Evolutionary conservation across 2,329 filamentous ascomycete species (phyloP), one percentile per base, ranked within the genome.

Genomic region (Aspergillus quadricinctus): DNA sequence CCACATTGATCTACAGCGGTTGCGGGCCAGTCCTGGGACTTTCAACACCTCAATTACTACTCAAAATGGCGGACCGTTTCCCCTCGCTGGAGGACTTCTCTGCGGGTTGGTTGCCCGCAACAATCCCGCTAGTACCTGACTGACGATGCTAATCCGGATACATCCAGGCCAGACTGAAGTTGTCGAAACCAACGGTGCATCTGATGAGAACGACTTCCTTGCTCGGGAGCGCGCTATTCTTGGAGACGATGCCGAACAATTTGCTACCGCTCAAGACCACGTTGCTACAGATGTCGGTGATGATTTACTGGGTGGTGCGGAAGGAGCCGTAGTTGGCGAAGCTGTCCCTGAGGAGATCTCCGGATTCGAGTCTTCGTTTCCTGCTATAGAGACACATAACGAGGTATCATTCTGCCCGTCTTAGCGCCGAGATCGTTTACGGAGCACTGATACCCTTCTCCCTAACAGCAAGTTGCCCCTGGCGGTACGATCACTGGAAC

Each of bases 171-270:
- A 73, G 61, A 72, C 69, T 23, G 66, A 68, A 55, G 61, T 68
- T 57, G 64, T 65, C 45, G 67, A 72, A 35, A 66, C 57, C 60
- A 69, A 67, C 49, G 64, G 65, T 35, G 61, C 58, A 57, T 61
- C 76, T 88, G 86, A 87, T 31, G 81, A 84, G 60, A 86, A 90
- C 69, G 91, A 96, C 76, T 97, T 99, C 74, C 85, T 97, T 50
- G 87, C 90, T 61, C 90, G 93, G 65, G 94, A 99, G 79, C 90
- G 92, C 70, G 94, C 92, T 59, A 77, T 88, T 19, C 85, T 99
- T 7, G 94, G 94, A 63, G 94, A 96, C 61, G 94, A 97, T 74
- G 94, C 94, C 58, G 84, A 92, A 67, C 89, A 92, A 78, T 99
- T 99, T 75, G 82, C 88, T 61, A 89, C 89, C 31, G 82, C 85